Base-by-base conservation (phyloP, 768 basidiomycete species). In the Clitopilus hobsonii region DNA sequence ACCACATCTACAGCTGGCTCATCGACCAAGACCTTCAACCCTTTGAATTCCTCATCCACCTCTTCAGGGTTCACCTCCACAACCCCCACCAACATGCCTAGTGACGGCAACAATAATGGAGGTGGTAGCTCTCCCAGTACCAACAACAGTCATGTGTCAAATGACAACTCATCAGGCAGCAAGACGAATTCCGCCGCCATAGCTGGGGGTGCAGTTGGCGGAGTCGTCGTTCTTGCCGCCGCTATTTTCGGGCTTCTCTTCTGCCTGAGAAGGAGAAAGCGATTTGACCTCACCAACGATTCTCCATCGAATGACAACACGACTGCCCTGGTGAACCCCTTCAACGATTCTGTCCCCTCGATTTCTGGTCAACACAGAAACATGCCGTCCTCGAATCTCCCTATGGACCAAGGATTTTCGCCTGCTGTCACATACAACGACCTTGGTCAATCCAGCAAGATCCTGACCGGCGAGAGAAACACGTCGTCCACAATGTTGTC, bases 391-490 rank as follows among this genome's bases (percentile, higher is more conserved):
- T 18, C 41, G n/a, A n/a, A n/a, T 45, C 22, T 45, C 4, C 10
- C 22, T 8, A 45, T 45, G 22, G 22, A 45, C n/a, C 41, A 45
- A 11, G 2, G 22, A 10, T 18, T 18, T 18, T 18, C 41, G 8
- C 57, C 49, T 5, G 53, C 59, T 2, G 36, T 49, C 10, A 63
- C 62, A 14, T 52, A 60, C 6, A 53, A 56, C 27, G 54, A 56
- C n/a, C 53, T 56, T 49, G 29, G 38, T 6, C 57, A 54, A 24
- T 36, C 27, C 2, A 50, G 57, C 11, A 54, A 38, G 1, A 50
- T 52, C n/a, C 6, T 38, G 18, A 49, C 53, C 3, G 45, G 53
- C 8, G 51, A 32, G 1, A 30, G 27, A 3, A 32, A 7, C n/a
- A n/a, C n/a, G 20, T 25, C 50, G 14, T 5, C 38, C 5, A 51